phyloP scores from a whole-genome alignment of 208 protist genomes.

The Crithidia acanthocephali region DNA sequence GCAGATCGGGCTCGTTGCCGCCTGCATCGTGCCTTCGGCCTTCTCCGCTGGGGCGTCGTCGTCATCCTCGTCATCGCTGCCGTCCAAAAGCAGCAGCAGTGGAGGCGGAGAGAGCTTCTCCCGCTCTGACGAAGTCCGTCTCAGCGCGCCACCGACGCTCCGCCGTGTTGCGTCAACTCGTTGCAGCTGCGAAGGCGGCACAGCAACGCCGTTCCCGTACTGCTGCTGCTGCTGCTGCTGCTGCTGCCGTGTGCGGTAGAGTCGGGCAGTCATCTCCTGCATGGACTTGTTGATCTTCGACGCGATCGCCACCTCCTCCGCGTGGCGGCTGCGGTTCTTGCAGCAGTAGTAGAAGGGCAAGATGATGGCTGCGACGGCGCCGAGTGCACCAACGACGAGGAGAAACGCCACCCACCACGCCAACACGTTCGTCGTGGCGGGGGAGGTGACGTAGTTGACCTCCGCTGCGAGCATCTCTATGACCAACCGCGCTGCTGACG shows the following conservation, averaged over 20 bases:
- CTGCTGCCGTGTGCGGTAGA: slow-evolving; percentile 31
- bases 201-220: neutral
- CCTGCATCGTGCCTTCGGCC: neutral
- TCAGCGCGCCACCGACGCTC: neutral
- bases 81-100: no score
- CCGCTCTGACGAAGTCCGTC: neutral
- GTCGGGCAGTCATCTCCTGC: slow-evolving; percentile 26
- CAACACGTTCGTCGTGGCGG: neutral
- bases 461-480: neutral
- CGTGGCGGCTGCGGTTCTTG: neutral
- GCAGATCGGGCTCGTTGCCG: neutral
- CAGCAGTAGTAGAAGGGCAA: slow-evolving; percentile 6
- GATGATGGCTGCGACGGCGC: neutral
- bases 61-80: no score
- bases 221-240: slow-evolving; percentile 14
- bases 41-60: no score
- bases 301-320: slow-evolving; percentile 4
- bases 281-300: slow-evolving; percentile 31
- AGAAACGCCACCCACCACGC: slow-evolving; percentile 10
- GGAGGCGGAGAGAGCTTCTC: neutral
- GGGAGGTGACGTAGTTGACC: slow-evolving; percentile 8
- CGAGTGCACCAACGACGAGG: neutral
- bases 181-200: neutral
- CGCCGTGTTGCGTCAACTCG: no score
- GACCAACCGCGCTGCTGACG: neutral